Percentiles rank a stretch among this genome's conserved stretches.
phyloP scores from a whole-genome alignment of 2,329 filamentous ascomycete genomes.

The Hymenoscyphus linearis region DNA sequence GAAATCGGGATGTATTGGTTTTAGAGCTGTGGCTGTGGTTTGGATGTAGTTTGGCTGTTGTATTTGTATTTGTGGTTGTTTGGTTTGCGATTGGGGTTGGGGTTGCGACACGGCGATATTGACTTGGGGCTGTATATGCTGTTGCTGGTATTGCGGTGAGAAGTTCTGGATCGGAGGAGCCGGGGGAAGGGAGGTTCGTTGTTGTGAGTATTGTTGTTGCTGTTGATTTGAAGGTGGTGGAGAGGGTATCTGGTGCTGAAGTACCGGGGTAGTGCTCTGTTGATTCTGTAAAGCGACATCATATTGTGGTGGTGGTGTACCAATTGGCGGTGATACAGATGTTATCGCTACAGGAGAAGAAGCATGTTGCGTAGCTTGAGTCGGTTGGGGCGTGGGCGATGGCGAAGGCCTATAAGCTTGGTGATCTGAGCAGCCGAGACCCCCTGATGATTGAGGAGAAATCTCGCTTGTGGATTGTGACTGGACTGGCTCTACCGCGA shows the following conservation, averaged over 20 bases:
- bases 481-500: background rate
- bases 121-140: background rate
- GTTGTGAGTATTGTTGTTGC: background rate
- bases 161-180: background rate
- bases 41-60: background rate
- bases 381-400: background rate
- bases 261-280: background rate
- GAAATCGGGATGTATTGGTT: background rate
- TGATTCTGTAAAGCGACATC: background rate
- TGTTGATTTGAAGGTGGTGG: background rate
- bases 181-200: background rate
- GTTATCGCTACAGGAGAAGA: background rate
- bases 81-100: background rate
- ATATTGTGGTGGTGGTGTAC: slow-evolving; percentile 2
- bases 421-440: slow-evolving; percentile 3
- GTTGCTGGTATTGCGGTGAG: background rate
- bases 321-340: background rate
- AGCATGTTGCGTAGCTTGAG: background rate
- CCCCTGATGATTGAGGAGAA: background rate
- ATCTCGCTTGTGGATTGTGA: background rate
- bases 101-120: background rate
- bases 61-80: background rate
- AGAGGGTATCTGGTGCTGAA: background rate
- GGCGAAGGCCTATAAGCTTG: background rate
- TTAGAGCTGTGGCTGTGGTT: background rate